Evolutionary conservation across 176 grass and related monocot genomes (phyloP), one percentile per base, ranked within the genome.

Genomic region (Luzula sylvatica): DNA sequence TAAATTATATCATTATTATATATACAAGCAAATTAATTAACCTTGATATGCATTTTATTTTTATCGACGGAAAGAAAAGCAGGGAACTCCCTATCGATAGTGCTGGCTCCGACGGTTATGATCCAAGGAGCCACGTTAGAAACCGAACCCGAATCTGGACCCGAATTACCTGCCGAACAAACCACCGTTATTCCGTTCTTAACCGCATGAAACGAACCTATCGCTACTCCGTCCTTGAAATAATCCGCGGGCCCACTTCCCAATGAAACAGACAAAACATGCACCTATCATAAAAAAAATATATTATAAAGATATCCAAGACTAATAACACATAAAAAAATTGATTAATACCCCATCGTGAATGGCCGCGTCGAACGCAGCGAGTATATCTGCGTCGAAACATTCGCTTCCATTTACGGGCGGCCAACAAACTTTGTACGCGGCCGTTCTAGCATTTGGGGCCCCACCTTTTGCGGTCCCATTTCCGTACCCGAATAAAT

Each of bases 391-490:
- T 17, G 81, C 90, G 38, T 96, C 90, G 68, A 76, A 82, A 70
- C 90, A 96, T 71, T 96, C 90, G 54, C 73, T 81, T 35, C 80
- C 90, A 38, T 85, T 78, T 0, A 95, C 73, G 9, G 83, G 89
- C 18, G 66, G 83, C 83, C 89, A 95, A 75, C 89, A 95, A 23
- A 88, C 89, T 72, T 95, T 95, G 72, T 95, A 95, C 0, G 90
- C 77, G 8, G 90, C 90, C 5, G 61, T 66, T 26, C 46, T 83
- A 1, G 90, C 90, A 3, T 22, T 9, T 0, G 90, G 90, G 0
- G 84, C 80, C 1, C 90, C 84, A 18, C 90, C 90, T 48, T 82
- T 96, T 14, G 84, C 90, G 15, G 76, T 96, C 47, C 90, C 90
- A 23, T 82, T 96, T 73, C 84, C 80, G 50, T 74, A 76, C 1